Percentiles rank a stretch among this genome's conserved stretches.
phyloP scores from a whole-genome alignment of 192 early-diverging fungal species.

The Umbelopsis isabellina region DNA sequence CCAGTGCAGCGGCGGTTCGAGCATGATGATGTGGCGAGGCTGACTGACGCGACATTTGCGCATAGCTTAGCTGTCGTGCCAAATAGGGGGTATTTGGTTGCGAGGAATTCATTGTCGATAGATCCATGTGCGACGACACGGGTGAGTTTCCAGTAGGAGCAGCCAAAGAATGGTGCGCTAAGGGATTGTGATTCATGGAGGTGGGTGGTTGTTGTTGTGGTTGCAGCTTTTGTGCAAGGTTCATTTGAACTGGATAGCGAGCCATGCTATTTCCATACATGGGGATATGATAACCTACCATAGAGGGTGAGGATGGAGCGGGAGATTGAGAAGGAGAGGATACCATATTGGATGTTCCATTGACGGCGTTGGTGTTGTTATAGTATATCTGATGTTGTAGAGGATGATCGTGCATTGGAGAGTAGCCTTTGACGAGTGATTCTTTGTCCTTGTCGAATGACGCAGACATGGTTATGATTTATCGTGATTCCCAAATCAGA shows the following conservation, averaged over 20 bases:
- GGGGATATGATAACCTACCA: constrained; percentile 20
- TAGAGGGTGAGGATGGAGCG: constrained; percentile 28
- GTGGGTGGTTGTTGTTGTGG: constrained; percentile 44
- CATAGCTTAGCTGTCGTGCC: constrained; percentile 74
- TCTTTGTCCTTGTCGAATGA: constrained; percentile 31
- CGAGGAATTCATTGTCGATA: constrained; percentile 21
- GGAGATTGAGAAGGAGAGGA: constrained; percentile 31
- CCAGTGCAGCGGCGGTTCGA: constrained; percentile 81
- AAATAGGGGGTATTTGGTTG: constrained; percentile 61
- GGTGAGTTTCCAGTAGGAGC: constrained; percentile 35
- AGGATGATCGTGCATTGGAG: constrained; percentile 27
- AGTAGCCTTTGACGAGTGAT: constrained; percentile 24
- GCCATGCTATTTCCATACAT: constrained; percentile 46
- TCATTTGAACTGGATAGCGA: constrained; percentile 52
- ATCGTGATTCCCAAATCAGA: background rate
- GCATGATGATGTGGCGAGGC: constrained; percentile 90
- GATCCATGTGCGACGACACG: constrained; percentile 20
- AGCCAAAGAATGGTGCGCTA: constrained; percentile 37
- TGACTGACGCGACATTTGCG: constrained; percentile 73
- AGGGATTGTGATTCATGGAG: constrained; percentile 42
- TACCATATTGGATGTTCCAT: constrained; percentile 14
- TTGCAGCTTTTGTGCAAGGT: constrained; percentile 52
- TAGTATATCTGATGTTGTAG: constrained; percentile 22
- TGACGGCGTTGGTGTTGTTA: constrained; percentile 8
- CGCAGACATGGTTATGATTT: constrained; percentile 7